A percentile compares a stretch with the other conserved stretches of the same genome.
These are phyloP conservation scores for Aspergillus candidus DNA, from an alignment of 2,329 filamentous ascomycete species.

Conservation along the genomic window DNA sequence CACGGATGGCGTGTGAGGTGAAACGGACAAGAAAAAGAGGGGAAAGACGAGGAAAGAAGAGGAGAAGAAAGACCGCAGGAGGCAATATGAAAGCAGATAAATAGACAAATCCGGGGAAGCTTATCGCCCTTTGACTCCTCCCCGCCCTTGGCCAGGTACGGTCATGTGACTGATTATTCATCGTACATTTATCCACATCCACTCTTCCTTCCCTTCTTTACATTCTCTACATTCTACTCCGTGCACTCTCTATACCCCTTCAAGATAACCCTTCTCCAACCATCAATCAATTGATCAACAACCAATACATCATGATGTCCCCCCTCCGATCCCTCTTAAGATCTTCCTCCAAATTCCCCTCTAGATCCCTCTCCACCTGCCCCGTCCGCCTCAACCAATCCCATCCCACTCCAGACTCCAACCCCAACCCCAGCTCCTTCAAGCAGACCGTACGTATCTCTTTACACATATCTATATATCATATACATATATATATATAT, in stretches of 20 bases:
- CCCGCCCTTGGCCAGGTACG: conserved; percentile 16
- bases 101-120: conserved; percentile 20
- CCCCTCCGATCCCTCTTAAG: too few relatives aligned
- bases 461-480: not conserved
- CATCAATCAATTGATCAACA: too few relatives aligned
- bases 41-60: not conserved
- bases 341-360: too few relatives aligned
- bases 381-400: conserved; percentile 1
- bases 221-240: too few relatives aligned
- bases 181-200: not conserved
- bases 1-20: too few relatives aligned
- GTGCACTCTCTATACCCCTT: too few relatives aligned
- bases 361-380: conserved; percentile 13
- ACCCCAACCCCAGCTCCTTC: conserved; percentile 13
- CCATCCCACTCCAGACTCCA: conserved; percentile 2
- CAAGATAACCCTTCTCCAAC: too few relatives aligned
- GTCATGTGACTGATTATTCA: conserved; percentile 20
- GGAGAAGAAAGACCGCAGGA: not conserved
- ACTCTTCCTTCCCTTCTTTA: not conserved
- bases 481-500: too few relatives aligned
- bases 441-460: conserved; percentile 24
- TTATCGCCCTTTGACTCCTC: conserved; percentile 29
- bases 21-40: not conserved
- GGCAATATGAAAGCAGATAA: not conserved
- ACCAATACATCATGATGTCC: conserved; percentile 2